Evolutionary conservation across 352 stramenopile genomes (phyloP).

Genomic region (Phytophthora crassamura): DNA sequence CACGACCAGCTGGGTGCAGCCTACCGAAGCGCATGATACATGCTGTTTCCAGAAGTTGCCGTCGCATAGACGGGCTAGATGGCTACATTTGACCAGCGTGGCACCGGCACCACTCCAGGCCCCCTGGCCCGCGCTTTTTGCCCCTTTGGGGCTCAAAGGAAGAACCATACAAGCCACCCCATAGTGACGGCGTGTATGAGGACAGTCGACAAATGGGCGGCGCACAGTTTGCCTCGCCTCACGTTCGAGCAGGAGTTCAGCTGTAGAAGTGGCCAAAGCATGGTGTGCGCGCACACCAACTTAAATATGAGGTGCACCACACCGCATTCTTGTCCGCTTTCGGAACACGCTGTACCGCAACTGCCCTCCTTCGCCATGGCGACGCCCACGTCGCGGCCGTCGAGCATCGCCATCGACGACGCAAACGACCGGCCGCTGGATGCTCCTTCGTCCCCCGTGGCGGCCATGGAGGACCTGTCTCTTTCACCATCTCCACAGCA

Average conservation of each 20-base stretch:
- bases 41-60: neutral
- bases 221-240: no score
- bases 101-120: no score
- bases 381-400: conserved; percentile 32
- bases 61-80: conserved; percentile 9
- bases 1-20: conserved; percentile 10
- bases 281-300: no score
- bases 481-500: conserved; percentile 48
- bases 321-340: no score
- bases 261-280: no score
- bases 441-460: conserved; percentile 28
- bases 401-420: conserved; percentile 50
- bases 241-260: no score
- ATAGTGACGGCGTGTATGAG: no score
- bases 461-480: conserved; percentile 63
- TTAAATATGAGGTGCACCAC: no score
- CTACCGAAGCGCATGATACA: neutral
- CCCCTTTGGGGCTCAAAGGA: no score
- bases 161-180: no score
- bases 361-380: conserved; percentile 26
- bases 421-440: conserved; percentile 33
- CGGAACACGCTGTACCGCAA: neutral
- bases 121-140: no score
- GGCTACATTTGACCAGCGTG: neutral
- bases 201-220: no score